A percentile compares a stretch with the other conserved stretches of the same genome.
Conservation (phyloP, 2,329 filamentous ascomycete genomes). For the Neofusicoccum laricinum region DNA sequence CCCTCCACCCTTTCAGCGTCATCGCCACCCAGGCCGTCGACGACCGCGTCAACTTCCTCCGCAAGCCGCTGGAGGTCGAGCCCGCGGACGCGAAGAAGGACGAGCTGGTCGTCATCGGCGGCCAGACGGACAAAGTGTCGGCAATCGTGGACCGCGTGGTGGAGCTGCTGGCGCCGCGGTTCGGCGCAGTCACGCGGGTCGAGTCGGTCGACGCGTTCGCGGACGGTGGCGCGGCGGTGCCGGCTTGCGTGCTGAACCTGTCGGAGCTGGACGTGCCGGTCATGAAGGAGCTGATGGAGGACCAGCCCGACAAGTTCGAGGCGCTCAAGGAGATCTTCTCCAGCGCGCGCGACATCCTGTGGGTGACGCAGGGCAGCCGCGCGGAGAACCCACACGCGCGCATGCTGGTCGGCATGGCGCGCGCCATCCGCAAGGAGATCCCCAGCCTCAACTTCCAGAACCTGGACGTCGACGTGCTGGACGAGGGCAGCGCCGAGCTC, state of each 20-base stretch:
- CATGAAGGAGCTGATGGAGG: background rate
- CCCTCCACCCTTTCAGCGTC: slow-evolving; percentile 1
- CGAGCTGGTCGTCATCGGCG: background rate
- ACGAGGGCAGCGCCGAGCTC: too few relatives aligned
- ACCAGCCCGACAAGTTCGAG: background rate
- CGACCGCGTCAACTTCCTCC: slow-evolving; percentile 18
- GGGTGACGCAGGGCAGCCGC: background rate
- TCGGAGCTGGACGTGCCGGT: background rate
- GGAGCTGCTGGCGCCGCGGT: too few relatives aligned
- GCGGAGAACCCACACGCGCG: background rate
- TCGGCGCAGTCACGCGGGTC: too few relatives aligned
- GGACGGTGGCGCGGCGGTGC: too few relatives aligned
- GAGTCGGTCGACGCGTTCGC: too few relatives aligned
- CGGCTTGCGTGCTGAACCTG: too few relatives aligned
- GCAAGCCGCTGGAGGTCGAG: slow-evolving; percentile 14
- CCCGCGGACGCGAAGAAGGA: too few relatives aligned
- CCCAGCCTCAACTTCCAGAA: slow-evolving; percentile 21
- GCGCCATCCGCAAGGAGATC: slow-evolving; percentile 19
- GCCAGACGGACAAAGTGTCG: too few relatives aligned
- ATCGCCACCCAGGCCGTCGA: slow-evolving; percentile 22
- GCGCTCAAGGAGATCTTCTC: background rate
- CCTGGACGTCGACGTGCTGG: slow-evolving; percentile 21
- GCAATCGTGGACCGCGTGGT: too few relatives aligned
- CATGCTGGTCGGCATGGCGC: slow-evolving; percentile 20
- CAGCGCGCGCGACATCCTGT: too few relatives aligned